Evolutionary conservation across 2,329 filamentous ascomycete genomes (phyloP), one percentile per base, ranked within the genome.

Genomic region (Ophiobolus disseminans): DNA sequence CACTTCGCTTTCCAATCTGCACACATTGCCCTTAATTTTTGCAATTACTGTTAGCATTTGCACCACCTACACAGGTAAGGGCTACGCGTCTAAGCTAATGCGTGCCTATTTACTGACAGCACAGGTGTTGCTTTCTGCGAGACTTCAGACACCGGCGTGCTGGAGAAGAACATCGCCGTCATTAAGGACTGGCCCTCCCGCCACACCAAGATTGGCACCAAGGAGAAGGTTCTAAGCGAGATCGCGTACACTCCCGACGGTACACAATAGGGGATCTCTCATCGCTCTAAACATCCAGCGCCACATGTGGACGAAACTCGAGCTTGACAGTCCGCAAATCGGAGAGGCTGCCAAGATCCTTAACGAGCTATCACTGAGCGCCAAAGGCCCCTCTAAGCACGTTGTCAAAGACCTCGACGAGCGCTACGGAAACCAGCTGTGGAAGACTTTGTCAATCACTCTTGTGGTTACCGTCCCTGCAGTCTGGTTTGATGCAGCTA

Each of bases 241-340:
- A 58, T 67, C 7, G 49, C 60, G 2, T 22, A 16, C 4, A 8
- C 8, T 2, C 19, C 22, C 6, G 8, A 5, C 13, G 16, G n/a
- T n/a, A n/a, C n/a, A 17, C 3, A 19, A 35, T 3, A 67, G 59
- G 60, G 62, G 63, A 2, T 50, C 53, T 3, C 13, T 42, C 0
- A 62, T 65, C 10, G 43, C 58, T 0, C 34, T 54, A 0, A 31
- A 70, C 38, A 43, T 61, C 0, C 35, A 57, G 23, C 55, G 71
- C 0, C 57, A 70, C 28, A 61, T 69, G 44, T 73, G 68, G 64
- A 73, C 66, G 0, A 72, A 73, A 40, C 48, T 73, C 0, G 44
- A 62, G 9, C 53, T 71, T 0, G 66, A 73, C 13, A 8, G 21
- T 2, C 42, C 34, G 1, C 50, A 45, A 20, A 16, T 10, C 1